Conservation (phyloP, 2,329 filamentous ascomycete species). For the Colletotrichum plurivorum region DNA sequence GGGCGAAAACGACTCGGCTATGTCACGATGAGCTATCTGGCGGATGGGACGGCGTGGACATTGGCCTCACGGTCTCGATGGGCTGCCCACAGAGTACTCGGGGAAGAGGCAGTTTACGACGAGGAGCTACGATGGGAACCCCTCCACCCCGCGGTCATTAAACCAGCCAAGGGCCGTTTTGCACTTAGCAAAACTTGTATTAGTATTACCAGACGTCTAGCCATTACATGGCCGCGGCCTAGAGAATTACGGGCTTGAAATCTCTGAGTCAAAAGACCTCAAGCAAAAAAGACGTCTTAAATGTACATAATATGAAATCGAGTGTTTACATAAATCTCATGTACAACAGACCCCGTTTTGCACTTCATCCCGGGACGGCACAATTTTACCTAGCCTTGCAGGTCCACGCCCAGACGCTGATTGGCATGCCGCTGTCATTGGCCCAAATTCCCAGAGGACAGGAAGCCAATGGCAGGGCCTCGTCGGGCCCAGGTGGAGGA, state of each 20-base stretch:
- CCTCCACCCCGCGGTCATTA: no score
- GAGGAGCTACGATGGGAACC: no score
- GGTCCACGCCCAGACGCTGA: constrained; percentile 4
- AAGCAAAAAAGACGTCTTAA: neutral
- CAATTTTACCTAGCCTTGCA: constrained; percentile 19
- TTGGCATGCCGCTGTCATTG: constrained; percentile 24
- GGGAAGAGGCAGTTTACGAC: no score
- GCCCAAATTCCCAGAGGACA: constrained; percentile 20
- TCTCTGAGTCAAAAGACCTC: neutral
- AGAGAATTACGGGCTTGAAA: neutral
- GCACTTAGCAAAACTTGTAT: no score
- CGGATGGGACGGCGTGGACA: neutral
- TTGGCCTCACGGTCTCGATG: neutral
- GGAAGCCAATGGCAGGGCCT: constrained; percentile 32
- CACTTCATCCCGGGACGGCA: neutral
- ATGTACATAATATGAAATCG: constrained; percentile 1
- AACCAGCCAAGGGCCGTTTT: no score
- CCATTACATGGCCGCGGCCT: no score
- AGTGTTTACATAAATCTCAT: constrained; percentile 11
- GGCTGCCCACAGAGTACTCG: no score
- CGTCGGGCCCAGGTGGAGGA: constrained; percentile 38
- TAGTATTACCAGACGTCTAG: no score
- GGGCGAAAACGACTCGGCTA: neutral
- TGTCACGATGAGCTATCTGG: constrained; percentile 6
- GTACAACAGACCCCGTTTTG: constrained; percentile 5